A percentile compares a stretch with the other conserved stretches of the same genome.
Evolutionary conservation across 257 asterid genomes (phyloP).

Genomic region (Cordia subcordata): DNA sequence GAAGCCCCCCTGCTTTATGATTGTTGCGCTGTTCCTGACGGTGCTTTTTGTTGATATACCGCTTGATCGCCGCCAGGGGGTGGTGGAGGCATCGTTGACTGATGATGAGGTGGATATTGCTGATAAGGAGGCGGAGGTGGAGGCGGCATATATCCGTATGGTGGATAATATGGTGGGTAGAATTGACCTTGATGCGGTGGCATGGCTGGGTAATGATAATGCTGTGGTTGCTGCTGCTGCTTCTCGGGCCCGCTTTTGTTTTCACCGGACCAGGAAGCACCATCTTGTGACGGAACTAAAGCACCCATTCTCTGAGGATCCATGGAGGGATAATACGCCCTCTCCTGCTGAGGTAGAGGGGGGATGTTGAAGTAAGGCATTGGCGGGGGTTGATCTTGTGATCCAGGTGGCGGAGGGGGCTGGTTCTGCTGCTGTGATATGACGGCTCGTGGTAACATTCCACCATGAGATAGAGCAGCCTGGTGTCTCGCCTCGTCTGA

Average conservation of each 20-base stretch:
- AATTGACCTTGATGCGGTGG: constrained; percentile 74
- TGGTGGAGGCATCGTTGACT: constrained; percentile 44
- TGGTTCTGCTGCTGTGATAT: constrained; percentile 84
- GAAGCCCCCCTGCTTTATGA: neutral
- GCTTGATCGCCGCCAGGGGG: constrained; percentile 40
- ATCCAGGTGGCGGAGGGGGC: constrained; percentile 54
- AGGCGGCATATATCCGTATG: constrained; percentile 51
- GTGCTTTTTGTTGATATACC: constrained; percentile 42
- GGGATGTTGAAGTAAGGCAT: constrained; percentile 86
- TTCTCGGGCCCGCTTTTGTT: constrained; percentile 34
- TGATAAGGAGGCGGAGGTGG: constrained; percentile 61
- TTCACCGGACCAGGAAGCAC: constrained; percentile 54
- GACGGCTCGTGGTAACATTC: constrained; percentile 80
- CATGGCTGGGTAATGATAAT: constrained; percentile 41
- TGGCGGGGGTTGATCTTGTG: constrained; percentile 47
- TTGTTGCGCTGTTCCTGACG: constrained; percentile 8
- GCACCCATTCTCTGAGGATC: constrained; percentile 99
- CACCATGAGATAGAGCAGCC: constrained; percentile 70
- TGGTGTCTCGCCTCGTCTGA: constrained; percentile 78
- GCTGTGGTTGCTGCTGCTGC: constrained; percentile 33
- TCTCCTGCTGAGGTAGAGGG: constrained; percentile 70
- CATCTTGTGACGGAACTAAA: constrained; percentile 61
- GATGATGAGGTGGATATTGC: constrained; percentile 48
- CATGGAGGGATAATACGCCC: constrained; percentile 87
- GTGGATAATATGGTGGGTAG: constrained; percentile 67